Evolutionary conservation across 257 asterid genomes (phyloP), one percentile per base, ranked within the genome.

Genomic region (Rhazya stricta): DNA sequence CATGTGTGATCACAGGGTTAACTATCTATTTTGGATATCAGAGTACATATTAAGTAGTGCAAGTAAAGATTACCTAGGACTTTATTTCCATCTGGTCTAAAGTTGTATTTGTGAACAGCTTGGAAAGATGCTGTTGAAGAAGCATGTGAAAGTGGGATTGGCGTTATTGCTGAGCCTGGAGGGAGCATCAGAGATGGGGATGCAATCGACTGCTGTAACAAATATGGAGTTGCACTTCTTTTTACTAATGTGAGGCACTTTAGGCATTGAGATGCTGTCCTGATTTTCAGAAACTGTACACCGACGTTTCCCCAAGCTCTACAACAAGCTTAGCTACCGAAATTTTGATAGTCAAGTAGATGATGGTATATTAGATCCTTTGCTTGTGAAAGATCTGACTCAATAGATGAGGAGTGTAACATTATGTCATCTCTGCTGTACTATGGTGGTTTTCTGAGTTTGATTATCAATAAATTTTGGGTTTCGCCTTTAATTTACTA

Each of bases 121-220:
- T 94, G 98, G 98, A 88, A 87, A 29, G 98, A 94, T 81, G 92
- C 98, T 21, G 98, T 94, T 62, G 98, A 94, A 86, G 98, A 94
- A 86, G 97, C 97, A 34, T 94, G 98, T 73, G 81, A 89, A 81
- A 90, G 93, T 61, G 98, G 97, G 60, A 67, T 91, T 8, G 69
- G 89, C 39, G 84, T 91, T 27, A 90, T 94, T 73, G 95, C 96
- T 6, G 98, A 94, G 79, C 98, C 98, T 0, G 97, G 98, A 29
- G 98, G 98, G 1, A 89, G 96, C 83, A 91, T 89, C 57, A 88
- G 96, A 84, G 98, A 94, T 32, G 79, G 67, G 56, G 98, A 94
- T 80, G 97, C 97, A 9, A 77, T 94, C 56, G 96, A 91, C 32
- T 91, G 98, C 79, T 94, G 97, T 68, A 86, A 91, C 86, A 94